Evolutionary conservation across 1,284 basidiomycete species (phyloP), one percentile per base, ranked within the genome.

Genomic region (Pterulicium gracile): DNA sequence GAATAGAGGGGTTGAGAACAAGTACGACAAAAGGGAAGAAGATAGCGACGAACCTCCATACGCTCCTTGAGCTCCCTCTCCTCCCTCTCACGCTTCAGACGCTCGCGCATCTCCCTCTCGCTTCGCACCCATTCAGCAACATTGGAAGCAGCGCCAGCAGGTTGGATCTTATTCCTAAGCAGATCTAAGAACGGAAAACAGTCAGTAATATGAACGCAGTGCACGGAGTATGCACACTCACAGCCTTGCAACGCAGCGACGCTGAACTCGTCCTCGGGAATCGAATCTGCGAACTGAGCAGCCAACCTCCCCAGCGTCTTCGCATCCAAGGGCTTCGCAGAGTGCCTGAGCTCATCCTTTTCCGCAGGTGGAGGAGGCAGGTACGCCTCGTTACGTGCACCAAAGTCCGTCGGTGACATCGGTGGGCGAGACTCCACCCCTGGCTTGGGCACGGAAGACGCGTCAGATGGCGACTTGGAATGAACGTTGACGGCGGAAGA

Each of bases 221-320:
- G n/a, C 7, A 35, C 50, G 50, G 56, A 53, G 51, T 56, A 54
- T 42, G 51, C 46, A 47, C 13, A 77, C 82, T 73, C 60, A 85
- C 82, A 90, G 58, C 86, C 88, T 64, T 90, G 88, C 49, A 91
- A 66, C 47, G 83, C 80, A n/a, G 88, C 87, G 47, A 89, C 82
- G 54, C 82, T 85, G 58, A 90, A 88, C 62, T 84, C 82, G 35
- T 83, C 79, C 19, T 87, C 81, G 0, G 87, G 84, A 21, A 90
- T 78, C 19, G 74, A 65, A 50, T 82, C 79, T 3, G 85, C 82
- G 56, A 90, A 91, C 48, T 68, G 59, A 62, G 81, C 78, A 10
- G 85, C 88, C 14, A 89, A 66, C 14, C 64, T 58, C 22, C 73
- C 75, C 21, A 88, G 68, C 48, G 74, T 79, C 54, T 64, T 65